Evolutionary conservation across 1,139 yeast species (phyloP).

Genomic region (Taiozyma sp.): DNA sequence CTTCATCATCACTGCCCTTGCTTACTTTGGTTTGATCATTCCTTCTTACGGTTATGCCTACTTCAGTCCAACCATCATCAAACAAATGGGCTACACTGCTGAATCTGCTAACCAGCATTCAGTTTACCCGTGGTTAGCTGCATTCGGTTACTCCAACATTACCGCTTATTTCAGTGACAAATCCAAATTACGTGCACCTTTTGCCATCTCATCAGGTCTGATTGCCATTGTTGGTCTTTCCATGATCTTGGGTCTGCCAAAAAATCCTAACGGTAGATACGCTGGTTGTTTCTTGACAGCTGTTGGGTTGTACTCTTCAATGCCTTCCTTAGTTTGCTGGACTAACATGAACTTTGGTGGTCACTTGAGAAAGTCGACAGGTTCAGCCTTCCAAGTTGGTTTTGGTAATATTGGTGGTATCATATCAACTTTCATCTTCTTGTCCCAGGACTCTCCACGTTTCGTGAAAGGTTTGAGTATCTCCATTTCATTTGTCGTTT

Average conservation of each 20-base stretch:
- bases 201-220: constrained; percentile 30
- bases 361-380: constrained; percentile 65
- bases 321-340: constrained; percentile 79
- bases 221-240: constrained; percentile 39
- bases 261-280: constrained; percentile 42
- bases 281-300: constrained; percentile 71
- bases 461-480: constrained; percentile 38
- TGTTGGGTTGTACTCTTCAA: constrained; percentile 61
- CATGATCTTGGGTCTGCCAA: constrained; percentile 38
- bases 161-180: constrained; percentile 38
- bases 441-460: constrained; percentile 29
- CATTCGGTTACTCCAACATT: constrained; percentile 37
- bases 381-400: constrained; percentile 75
- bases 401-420: constrained; percentile 85
- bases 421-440: constrained; percentile 51
- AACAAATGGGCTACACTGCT: constrained; percentile 40
- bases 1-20: constrained; percentile 44
- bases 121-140: constrained; percentile 44
- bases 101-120: constrained; percentile 44
- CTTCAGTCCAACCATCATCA: constrained; percentile 43
- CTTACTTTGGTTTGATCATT: constrained; percentile 44
- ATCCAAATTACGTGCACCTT: constrained; percentile 31
- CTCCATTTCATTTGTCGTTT: constrained; percentile 45
- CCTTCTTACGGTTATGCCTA: constrained; percentile 46
- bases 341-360: constrained; percentile 55